Evolutionary conservation across 2,329 filamentous ascomycete species (phyloP).

Genomic region (Ilyonectria sp.): DNA sequence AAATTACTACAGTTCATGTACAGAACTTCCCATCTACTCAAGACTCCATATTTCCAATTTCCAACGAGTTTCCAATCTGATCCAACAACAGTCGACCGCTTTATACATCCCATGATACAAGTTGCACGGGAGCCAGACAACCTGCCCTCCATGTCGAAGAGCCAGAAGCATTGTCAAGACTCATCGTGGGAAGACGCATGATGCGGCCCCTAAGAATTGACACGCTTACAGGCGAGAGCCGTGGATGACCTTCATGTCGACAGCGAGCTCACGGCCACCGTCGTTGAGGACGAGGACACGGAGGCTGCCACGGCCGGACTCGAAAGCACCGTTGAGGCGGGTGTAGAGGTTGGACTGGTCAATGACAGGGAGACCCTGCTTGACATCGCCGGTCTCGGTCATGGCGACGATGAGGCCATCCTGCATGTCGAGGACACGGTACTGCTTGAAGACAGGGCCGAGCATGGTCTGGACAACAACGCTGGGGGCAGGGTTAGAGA

Average conservation of each 20-base stretch:
- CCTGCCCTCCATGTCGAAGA: slow-evolving; percentile 34
- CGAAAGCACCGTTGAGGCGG: slow-evolving; percentile 87
- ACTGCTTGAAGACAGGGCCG: slow-evolving; percentile 99
- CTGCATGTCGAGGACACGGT: slow-evolving; percentile 97
- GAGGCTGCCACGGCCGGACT: slow-evolving; percentile 92
- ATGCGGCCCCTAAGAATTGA: slow-evolving; percentile 41
- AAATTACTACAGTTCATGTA: slow-evolving; percentile 58
- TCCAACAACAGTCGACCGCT: slow-evolving; percentile 42
- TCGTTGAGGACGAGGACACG: slow-evolving; percentile 97
- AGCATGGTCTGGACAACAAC: slow-evolving; percentile 99
- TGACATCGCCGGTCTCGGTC: slow-evolving; percentile 99
- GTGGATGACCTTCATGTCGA: slow-evolving; percentile 99
- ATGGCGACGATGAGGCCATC: slow-evolving; percentile 92
- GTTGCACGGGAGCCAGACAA: slow-evolving; percentile 43
- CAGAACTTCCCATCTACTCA: slow-evolving; percentile 61
- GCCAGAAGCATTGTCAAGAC: slow-evolving; percentile 36
- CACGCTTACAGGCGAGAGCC: slow-evolving; percentile 74
- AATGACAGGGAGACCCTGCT: slow-evolving; percentile 93
- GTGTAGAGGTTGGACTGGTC: slow-evolving; percentile 92
- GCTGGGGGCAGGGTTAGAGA: slow-evolving; percentile 96
- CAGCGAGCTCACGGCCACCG: slow-evolving; percentile 91
- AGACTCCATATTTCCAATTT: slow-evolving; percentile 56
- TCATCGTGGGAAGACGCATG: slow-evolving; percentile 43
- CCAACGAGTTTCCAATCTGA: slow-evolving; percentile 53
- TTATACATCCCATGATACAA: slow-evolving; percentile 48